A percentile compares a stretch with the other conserved stretches of the same genome.
Conservation (phyloP, 2,329 filamentous ascomycete genomes). For the Albifimbria verrucaria region DNA sequence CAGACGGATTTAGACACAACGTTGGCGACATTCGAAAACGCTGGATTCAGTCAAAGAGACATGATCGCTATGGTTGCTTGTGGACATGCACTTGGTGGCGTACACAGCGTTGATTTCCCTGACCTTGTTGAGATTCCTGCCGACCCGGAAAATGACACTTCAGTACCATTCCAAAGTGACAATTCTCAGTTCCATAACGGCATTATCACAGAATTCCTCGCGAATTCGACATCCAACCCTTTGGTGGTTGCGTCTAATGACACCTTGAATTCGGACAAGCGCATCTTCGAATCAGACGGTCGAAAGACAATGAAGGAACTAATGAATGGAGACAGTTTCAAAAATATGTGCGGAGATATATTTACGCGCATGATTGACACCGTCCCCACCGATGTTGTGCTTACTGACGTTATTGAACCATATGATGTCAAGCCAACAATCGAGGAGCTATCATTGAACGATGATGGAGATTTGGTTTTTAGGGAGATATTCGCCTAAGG, state of each 20-base stretch:
- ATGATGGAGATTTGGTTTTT: conserved; percentile 19
- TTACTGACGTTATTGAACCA: conserved; percentile 23
- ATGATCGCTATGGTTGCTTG: conserved; percentile 33
- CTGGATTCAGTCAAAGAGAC: conserved; percentile 25
- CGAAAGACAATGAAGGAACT: conserved; percentile 39
- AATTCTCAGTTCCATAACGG: conserved; percentile 32
- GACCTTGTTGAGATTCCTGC: conserved; percentile 20
- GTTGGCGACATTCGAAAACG: conserved; percentile 19
- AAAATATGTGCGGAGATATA: conserved; percentile 23
- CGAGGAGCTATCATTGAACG: conserved; percentile 16
- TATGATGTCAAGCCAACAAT: conserved; percentile 28
- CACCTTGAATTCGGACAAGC: conserved; percentile 35
- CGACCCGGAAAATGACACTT: conserved; percentile 27
- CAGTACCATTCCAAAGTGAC: conserved; percentile 31
- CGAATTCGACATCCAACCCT: conserved; percentile 35
- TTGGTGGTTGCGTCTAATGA: conserved; percentile 35
- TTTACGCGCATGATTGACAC: conserved; percentile 30
- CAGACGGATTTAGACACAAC: conserved; percentile 21
- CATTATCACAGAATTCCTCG: conserved; percentile 39
- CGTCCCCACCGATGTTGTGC: conserved; percentile 22
- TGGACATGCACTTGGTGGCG: conserved; percentile 34
- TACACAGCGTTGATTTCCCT: conserved; percentile 39
- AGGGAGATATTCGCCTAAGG: conserved; percentile 22
- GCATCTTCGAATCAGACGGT: conserved; percentile 38
- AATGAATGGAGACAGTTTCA: conserved; percentile 32